phyloP scores from a whole-genome alignment of 2,329 filamentous ascomycete species.

The Cordyceps fumosorosea region DNA sequence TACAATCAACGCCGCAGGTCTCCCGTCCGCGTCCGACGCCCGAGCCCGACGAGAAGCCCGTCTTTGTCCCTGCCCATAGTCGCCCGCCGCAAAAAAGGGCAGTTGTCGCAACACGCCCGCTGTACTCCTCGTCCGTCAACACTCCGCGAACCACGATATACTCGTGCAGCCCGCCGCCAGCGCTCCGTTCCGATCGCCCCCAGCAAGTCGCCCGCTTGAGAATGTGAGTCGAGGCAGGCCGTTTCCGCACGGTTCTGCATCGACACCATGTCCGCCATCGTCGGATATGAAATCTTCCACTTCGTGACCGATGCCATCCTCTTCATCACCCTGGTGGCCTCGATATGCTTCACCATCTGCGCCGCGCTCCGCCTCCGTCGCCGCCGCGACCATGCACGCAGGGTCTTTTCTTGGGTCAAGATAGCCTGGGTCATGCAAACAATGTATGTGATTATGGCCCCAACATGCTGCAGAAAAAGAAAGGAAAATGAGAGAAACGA shows the following conservation, averaged over 20 bases:
- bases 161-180: background rate
- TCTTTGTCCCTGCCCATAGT: too few relatives aligned
- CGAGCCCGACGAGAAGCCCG: too few relatives aligned
- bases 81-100: too few relatives aligned
- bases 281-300: constrained; percentile 12
- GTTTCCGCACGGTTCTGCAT: constrained; percentile 8
- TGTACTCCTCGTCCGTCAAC: background rate
- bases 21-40: too few relatives aligned
- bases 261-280: background rate
- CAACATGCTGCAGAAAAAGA: too few relatives aligned
- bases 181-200: background rate
- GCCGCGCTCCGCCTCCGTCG: constrained; percentile 3
- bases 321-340: constrained; percentile 9
- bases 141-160: background rate
- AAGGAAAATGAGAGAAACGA: too few relatives aligned
- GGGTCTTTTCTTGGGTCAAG: constrained; percentile 13
- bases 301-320: background rate
- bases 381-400: constrained; percentile 10
- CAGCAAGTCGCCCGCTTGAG: background rate
- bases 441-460: background rate
- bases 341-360: constrained; percentile 8
- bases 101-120: background rate
- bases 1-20: too few relatives aligned
- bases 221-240: constrained; percentile 9
- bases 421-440: constrained; percentile 4